Evolutionary conservation across 495 filamentous ascomycete species (phyloP), one percentile per base, ranked within the genome.

Genomic region (Podospora australis): DNA sequence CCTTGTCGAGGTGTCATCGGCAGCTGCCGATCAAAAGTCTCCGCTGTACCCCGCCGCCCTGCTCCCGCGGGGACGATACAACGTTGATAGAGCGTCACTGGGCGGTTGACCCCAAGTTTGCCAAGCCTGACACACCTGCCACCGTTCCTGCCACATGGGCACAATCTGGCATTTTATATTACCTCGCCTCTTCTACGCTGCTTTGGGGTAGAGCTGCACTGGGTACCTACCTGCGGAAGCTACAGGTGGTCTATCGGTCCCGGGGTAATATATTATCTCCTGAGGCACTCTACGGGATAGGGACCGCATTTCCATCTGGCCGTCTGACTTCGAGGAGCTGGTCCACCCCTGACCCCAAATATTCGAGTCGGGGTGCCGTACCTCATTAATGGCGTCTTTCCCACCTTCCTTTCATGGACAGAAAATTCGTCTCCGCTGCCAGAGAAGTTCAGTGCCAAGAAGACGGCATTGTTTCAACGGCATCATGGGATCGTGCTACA

Each of bases 251-350:
- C 38, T 52, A 51, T 59, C 55, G 60, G 52, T 57, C 47, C 60
- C 32, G 55, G 54, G 50, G 46, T 38, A 57, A 60, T 64, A 57
- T 56, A 64, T 63, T 59, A 29, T 46, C 41, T 52, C 41, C 41
- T 44, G 17, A 50, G 26, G 39, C 36, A 50, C 46, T 55, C 43
- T 44, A 51, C 63, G 61, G 63, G 44, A 60, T 16, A 39, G 58
- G 58, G 59, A 58, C 63, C 61, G 63, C 41, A 40, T 64, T 64
- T 64, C 61, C 63, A 66, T 29, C 51, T 19, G 21, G 23, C 29
- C 20, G 38, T 40, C 29, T 36, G 29, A 36, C 16, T 9, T 22
- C 16, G 40, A 21, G 30, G 39, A 16, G 11, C 41, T 36, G 8
- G n/a, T 40, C 30, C 44, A 43, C 20, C 46, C 32, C 24, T 29